Base-by-base conservation (phyloP, 345 rosid genomes). In the Firmiana major region DNA sequence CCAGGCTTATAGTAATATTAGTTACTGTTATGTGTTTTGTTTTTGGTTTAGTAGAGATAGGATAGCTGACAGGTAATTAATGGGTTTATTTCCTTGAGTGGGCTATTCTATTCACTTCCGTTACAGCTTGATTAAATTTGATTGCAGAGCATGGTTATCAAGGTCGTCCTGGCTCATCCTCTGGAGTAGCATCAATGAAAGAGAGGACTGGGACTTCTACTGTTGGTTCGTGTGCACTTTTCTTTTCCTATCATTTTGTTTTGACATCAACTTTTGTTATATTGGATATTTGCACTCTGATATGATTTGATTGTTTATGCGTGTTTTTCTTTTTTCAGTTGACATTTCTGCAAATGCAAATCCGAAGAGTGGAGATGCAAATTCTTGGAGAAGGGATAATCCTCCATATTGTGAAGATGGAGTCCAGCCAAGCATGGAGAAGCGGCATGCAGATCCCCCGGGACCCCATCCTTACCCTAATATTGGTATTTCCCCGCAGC, bases 361-460 rank as follows among this genome's bases (percentile, higher is more conserved):
- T 81, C 78, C 45, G 46, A 83, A 84, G 78, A 81, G 48, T 82
- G 90, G 84, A 76, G 54, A 78, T 54, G 67, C 80, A 63, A 79
- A 81, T 86, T 75, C 94, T 73, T 92, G 97, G 98, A 88, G 91
- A 84, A 89, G 88, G 74, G 98, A 91, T 48, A 71, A 84, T 86
- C 79, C 84, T 57, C 75, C 83, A 15, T 85, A 82, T 59, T 36
- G 82, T 78, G 97, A 92, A 85, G 93, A 89, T 83, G 91, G 88
- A 80, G 79, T 63, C 53, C 82, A 87, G 74, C 77, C 88, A 59
- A 75, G 63, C 85, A 78, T 68, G 68, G 98, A 89, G 78, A 92
- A 89, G 84, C 89, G 96, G 94, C 91, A 85, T 63, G 77, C 84
- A 66, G 96, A 91, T 81, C 78, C 84, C 38, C 94, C 81, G 21